These are phyloP conservation scores for Boletus semigastroideus DNA, from an alignment of 1,284 basidiomycete species.

Conservation along the genomic window DNA sequence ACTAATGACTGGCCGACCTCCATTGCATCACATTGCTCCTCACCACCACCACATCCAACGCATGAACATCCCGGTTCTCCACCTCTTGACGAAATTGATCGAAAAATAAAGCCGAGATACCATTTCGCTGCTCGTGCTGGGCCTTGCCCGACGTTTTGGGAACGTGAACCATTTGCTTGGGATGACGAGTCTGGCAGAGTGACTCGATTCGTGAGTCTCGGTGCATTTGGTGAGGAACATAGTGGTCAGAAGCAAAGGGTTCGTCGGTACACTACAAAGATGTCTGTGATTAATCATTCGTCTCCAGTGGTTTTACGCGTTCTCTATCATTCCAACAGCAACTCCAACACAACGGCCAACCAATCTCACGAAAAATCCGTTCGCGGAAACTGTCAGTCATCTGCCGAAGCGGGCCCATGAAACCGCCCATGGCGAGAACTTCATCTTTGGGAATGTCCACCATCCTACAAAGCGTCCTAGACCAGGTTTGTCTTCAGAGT, in stretches of 20 bases:
- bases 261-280: slow-evolving; percentile 10
- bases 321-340: slow-evolving; percentile 52
- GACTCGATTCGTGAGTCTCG: slow-evolving; percentile 81
- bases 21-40: slow-evolving; percentile 64
- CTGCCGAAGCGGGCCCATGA: slow-evolving; percentile 56
- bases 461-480: slow-evolving; percentile 56
- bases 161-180: slow-evolving; percentile 89
- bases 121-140: slow-evolving; percentile 70
- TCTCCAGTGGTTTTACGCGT: slow-evolving; percentile 75
- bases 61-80: slow-evolving; percentile 47
- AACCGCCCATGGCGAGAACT: slow-evolving; percentile 52
- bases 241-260: slow-evolving; percentile 78
- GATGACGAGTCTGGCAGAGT: slow-evolving; percentile 65
- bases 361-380: slow-evolving; percentile 76
- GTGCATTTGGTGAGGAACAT: slow-evolving; percentile 71
- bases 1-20: slow-evolving; percentile 78
- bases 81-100: slow-evolving; percentile 68
- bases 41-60: slow-evolving; percentile 47
- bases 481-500: slow-evolving; percentile 41
- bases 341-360: slow-evolving; percentile 49
- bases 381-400: slow-evolving; percentile 42
- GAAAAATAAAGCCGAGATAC: slow-evolving; percentile 70
- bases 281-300: slow-evolving; percentile 6
- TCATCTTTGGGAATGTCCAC: slow-evolving; percentile 62
- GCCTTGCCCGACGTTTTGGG: slow-evolving; percentile 77